Evolutionary conservation across 2,329 filamentous ascomycete genomes (phyloP).

Genomic region (Emmonsiellopsis sp.): DNA sequence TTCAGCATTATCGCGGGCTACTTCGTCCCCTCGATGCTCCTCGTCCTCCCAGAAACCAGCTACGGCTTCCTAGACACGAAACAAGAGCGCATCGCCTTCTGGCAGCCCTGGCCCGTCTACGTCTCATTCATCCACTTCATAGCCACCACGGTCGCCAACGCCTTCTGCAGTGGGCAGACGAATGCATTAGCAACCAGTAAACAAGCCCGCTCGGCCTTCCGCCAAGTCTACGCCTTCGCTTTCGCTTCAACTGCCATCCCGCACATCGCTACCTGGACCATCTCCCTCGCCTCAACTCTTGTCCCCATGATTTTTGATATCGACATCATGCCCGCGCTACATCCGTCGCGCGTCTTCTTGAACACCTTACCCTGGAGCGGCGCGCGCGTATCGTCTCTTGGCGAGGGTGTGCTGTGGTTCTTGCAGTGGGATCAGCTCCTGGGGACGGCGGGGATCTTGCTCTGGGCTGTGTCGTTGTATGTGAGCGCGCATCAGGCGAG

Average conservation of each 20-base stretch:
- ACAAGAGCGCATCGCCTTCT: constrained; percentile 40
- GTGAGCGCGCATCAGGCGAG: constrained; percentile 21
- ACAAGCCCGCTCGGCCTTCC: constrained; percentile 22
- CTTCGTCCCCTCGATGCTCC: constrained; percentile 35
- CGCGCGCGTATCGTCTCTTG: constrained; percentile 23
- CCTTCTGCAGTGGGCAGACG: constrained; percentile 14
- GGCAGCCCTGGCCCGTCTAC: constrained; percentile 44
- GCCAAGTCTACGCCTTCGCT: constrained; percentile 34
- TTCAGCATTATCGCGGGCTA: constrained; percentile 36
- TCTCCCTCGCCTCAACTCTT: constrained; percentile 31
- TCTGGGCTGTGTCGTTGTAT: constrained; percentile 38
- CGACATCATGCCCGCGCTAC: constrained; percentile 24
- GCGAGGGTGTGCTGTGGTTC: constrained; percentile 37
- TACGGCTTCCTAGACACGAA: constrained; percentile 33
- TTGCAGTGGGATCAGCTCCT: constrained; percentile 43
- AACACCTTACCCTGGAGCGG: constrained; percentile 25
- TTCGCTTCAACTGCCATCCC: constrained; percentile 31
- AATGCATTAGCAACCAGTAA: background rate
- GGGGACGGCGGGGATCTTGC: constrained; percentile 32
- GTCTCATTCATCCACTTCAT: constrained; percentile 29
- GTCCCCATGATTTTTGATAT: constrained; percentile 28
- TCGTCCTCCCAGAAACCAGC: constrained; percentile 35
- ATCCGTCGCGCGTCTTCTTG: constrained; percentile 32
- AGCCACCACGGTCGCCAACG: constrained; percentile 15
- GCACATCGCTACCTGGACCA: constrained; percentile 33